These are phyloP conservation scores for Apostasia shenzhenica DNA, from an alignment of 106 monocot species.

Conservation along the genomic window DNA sequence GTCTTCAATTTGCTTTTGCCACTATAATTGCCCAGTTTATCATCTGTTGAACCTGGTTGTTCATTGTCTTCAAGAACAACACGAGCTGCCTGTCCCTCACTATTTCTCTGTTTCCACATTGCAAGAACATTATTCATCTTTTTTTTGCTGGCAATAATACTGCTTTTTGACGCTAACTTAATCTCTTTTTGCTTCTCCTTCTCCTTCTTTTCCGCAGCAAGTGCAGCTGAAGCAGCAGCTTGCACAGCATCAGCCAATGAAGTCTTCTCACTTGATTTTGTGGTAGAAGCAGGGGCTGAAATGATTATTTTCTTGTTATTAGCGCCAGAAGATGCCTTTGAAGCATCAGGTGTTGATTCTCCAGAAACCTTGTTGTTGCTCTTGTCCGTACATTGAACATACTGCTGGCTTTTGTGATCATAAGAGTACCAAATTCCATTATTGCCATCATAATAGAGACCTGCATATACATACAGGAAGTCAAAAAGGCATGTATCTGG, in stretches of 20 bases:
- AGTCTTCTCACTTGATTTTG: slow-evolving; percentile 55
- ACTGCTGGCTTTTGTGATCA: slow-evolving; percentile 84
- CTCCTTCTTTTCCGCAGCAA: slow-evolving; percentile 92
- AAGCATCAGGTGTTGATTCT: slow-evolving; percentile 33
- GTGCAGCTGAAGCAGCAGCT: slow-evolving; percentile 89
- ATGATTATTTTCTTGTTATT: slow-evolving; percentile 75
- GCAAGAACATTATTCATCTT: slow-evolving; percentile 95
- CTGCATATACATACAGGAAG: slow-evolving; percentile 25
- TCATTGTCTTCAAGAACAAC: slow-evolving; percentile 71
- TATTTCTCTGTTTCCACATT: slow-evolving; percentile 98
- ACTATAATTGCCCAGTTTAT: slow-evolving; percentile 24
- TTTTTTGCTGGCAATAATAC: slow-evolving; percentile 89
- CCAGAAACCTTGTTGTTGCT: slow-evolving; percentile 41
- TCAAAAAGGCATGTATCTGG: not conserved
- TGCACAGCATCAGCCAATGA: slow-evolving; percentile 86
- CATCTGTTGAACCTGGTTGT: slow-evolving; percentile 24
- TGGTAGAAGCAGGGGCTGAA: slow-evolving; percentile 82
- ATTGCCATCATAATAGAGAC: slow-evolving; percentile 98
- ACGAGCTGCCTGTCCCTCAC: slow-evolving; percentile 74
- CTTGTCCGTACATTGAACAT: slow-evolving; percentile 81
- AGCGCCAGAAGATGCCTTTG: slow-evolving; percentile 50
- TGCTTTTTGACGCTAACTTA: slow-evolving; percentile 84
- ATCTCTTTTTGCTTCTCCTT: slow-evolving; percentile 91
- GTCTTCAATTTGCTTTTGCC: slow-evolving; percentile 39
- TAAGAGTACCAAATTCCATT: slow-evolving; percentile 87